These are phyloP conservation scores for Neurospora sp. DNA, from an alignment of 495 filamentous ascomycete species.

Conservation along the genomic window DNA sequence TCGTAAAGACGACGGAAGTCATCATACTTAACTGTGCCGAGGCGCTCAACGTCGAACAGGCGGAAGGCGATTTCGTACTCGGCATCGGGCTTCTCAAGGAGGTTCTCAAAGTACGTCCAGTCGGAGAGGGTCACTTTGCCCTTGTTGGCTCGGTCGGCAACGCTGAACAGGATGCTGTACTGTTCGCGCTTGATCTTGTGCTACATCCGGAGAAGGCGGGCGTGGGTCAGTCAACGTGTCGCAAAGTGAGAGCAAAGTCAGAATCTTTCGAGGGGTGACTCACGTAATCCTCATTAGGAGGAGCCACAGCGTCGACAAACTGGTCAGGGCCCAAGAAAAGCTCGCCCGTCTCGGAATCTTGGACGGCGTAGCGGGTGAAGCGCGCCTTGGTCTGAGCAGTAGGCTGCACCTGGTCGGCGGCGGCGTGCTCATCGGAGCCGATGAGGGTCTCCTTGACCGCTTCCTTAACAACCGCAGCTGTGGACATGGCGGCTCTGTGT, in stretches of 20 bases:
- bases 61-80: constrained; percentile 99
- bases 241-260: constrained; percentile 10
- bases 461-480: constrained; percentile 46
- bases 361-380: constrained; percentile 68
- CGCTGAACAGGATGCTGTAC: constrained; percentile 81
- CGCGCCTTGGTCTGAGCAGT: constrained; percentile 58
- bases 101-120: constrained; percentile 87
- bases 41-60: constrained; percentile 77
- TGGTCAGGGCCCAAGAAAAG: constrained; percentile 69
- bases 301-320: constrained; percentile 86
- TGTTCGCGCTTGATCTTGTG: constrained; percentile 96
- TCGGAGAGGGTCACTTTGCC: constrained; percentile 71
- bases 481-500: constrained; percentile 23
- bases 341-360: constrained; percentile 66
- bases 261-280: constrained; percentile 24
- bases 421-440: constrained; percentile 45
- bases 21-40: constrained; percentile 76
- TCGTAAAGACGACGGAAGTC: constrained; percentile 74
- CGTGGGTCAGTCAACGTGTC: constrained; percentile 11
- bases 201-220: constrained; percentile 31
- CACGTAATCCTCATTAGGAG: constrained; percentile 81
- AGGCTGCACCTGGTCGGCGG: constrained; percentile 33
- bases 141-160: constrained; percentile 67
- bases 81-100: constrained; percentile 87
- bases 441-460: constrained; percentile 69